phyloP scores from a whole-genome alignment of 1,139 yeast species.

The Saccharomyces hybrid region DNA sequence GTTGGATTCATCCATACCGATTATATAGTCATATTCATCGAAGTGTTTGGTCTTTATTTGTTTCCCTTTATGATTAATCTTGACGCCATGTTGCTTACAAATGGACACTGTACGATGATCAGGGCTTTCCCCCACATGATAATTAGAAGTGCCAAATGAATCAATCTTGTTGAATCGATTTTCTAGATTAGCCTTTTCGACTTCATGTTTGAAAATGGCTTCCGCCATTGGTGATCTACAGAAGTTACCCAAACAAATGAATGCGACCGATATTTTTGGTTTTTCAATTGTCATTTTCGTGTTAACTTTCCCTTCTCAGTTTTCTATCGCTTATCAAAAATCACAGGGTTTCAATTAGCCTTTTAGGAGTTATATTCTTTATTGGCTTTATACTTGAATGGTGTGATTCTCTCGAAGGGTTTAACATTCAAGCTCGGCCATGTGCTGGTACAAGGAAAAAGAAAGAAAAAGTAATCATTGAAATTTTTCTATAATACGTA shows the following conservation, averaged over 20 bases:
- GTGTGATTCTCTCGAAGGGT: neutral
- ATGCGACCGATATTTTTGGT: slow-evolving; percentile 55
- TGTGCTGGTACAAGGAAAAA: neutral
- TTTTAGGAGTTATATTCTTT: neutral
- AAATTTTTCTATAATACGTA: neutral
- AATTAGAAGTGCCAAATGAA: slow-evolving; percentile 84
- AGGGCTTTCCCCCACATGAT: slow-evolving; percentile 76
- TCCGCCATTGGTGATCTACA: slow-evolving; percentile 99
- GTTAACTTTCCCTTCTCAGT: neutral
- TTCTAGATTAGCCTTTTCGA: slow-evolving; percentile 39
- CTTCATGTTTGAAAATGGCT: slow-evolving; percentile 70
- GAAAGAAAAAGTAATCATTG: neutral
- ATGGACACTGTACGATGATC: slow-evolving; percentile 66
- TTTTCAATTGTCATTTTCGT: slow-evolving; percentile 10
- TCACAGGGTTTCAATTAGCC: neutral
- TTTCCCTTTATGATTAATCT: slow-evolving; percentile 70
- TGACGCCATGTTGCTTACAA: slow-evolving; percentile 64
- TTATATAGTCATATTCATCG: slow-evolving; percentile 64
- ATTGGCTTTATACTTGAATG: neutral
- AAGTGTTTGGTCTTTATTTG: slow-evolving; percentile 56
- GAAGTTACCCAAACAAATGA: slow-evolving; percentile 87
- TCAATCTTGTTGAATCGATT: slow-evolving; percentile 49
- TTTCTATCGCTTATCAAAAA: neutral
- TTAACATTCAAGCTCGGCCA: neutral
- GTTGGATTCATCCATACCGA: slow-evolving; percentile 80